Conservation (phyloP, 768 basidiomycete genomes). For the Tubosaeta sp. region DNA sequence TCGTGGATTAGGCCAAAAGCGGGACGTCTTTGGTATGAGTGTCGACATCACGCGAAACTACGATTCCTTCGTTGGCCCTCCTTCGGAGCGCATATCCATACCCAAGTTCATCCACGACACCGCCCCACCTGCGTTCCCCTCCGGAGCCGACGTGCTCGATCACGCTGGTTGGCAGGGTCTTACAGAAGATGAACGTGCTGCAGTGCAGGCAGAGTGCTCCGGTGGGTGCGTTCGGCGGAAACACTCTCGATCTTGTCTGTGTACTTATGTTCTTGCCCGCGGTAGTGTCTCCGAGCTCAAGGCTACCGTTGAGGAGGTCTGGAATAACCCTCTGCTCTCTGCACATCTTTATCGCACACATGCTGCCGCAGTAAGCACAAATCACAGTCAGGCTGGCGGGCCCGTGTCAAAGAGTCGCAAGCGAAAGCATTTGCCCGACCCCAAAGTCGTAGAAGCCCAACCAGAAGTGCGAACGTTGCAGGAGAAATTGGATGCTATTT, state of each 20-base stretch:
- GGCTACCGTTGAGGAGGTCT: slow-evolving; percentile 39
- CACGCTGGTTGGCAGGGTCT: slow-evolving; percentile 24
- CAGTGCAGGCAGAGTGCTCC: slow-evolving; percentile 39
- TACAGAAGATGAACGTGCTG: slow-evolving; percentile 24
- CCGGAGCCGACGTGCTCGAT: slow-evolving; percentile 4
- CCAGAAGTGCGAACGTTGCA: slow-evolving; percentile 48
- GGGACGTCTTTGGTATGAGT: slow-evolving; percentile 14
- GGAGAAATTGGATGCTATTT: slow-evolving; percentile 45
- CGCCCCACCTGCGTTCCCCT: slow-evolving; percentile 8
- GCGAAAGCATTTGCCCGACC: slow-evolving; percentile 32
- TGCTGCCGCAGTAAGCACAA: slow-evolving; percentile 39
- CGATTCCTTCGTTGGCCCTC: slow-evolving; percentile 60
- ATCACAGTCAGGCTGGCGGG: slow-evolving; percentile 34
- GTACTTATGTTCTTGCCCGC: neutral
- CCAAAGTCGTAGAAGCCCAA: slow-evolving; percentile 28
- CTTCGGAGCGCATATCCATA: slow-evolving; percentile 53
- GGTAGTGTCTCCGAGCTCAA: slow-evolving; percentile 54
- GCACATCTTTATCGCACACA: slow-evolving; percentile 54
- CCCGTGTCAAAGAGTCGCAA: slow-evolving; percentile 26
- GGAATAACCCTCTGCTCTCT: slow-evolving; percentile 54
- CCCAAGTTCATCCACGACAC: slow-evolving; percentile 40
- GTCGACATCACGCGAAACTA: slow-evolving; percentile 28
- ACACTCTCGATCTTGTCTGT: neutral
- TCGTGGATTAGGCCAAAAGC: no score
- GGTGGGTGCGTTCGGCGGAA: slow-evolving; percentile 29